Conservation (phyloP, 176 grass and related monocot species). For the Phoenix dactylifera region DNA sequence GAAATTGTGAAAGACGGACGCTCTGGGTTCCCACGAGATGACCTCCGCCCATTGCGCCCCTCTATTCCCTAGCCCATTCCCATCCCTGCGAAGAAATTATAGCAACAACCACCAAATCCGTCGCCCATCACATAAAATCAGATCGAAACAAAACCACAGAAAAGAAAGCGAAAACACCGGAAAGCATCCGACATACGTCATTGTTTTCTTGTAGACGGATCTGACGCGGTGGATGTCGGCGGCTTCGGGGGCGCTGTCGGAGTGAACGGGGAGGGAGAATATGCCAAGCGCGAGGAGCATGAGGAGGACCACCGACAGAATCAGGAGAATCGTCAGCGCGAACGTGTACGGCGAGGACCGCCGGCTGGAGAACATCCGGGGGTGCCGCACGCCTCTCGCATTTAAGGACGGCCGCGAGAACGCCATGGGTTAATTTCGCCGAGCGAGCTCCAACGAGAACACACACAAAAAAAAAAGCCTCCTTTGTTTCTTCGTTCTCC, state of each 20-base stretch:
- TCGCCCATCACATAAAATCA: slow-evolving; percentile 14
- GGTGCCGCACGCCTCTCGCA: slow-evolving; percentile 41
- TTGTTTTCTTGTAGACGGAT: slow-evolving; percentile 23
- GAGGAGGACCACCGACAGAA: slow-evolving; percentile 50
- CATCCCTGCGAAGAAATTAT: slow-evolving; percentile 12
- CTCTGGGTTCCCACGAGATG: slow-evolving; percentile 84
- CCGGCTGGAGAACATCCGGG: slow-evolving; percentile 39
- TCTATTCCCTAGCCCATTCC: slow-evolving; percentile 56
- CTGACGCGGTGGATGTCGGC: slow-evolving; percentile 24
- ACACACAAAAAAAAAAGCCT: too few relatives aligned
- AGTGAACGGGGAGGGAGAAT: slow-evolving; percentile 56
- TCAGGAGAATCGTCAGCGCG: slow-evolving; percentile 46
- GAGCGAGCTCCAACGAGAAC: too few relatives aligned
- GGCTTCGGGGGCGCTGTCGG: slow-evolving; percentile 16
- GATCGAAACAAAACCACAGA: not conserved
- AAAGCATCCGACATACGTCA: slow-evolving; percentile 1
- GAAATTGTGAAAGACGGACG: slow-evolving; percentile 84
- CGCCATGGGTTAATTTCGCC: slow-evolving; percentile 22
- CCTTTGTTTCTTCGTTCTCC: too few relatives aligned
- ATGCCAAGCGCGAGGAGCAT: slow-evolving; percentile 64
- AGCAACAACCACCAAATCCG: slow-evolving; percentile 1
- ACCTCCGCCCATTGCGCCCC: slow-evolving; percentile 92
- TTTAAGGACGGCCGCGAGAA: slow-evolving; percentile 61
- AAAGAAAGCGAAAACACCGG: not conserved
- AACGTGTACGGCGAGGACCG: slow-evolving; percentile 44